Conservation (phyloP, 352 stramenopile genomes). For the Globisporangium emineosum region DNA sequence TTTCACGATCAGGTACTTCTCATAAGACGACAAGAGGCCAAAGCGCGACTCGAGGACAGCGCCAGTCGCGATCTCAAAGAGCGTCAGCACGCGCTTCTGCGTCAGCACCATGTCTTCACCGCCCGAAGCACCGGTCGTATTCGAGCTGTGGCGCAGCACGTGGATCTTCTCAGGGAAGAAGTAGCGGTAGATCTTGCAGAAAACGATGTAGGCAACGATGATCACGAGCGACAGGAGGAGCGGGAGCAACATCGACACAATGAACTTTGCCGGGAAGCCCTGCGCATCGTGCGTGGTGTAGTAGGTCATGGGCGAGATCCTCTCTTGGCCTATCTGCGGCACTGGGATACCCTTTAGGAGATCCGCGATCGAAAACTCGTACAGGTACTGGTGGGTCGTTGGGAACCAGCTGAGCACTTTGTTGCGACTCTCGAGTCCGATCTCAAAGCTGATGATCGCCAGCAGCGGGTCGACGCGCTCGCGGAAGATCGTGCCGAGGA, state of each 20-base stretch:
- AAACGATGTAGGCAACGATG: neutral
- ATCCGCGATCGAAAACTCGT: no score
- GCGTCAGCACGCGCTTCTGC: neutral
- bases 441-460: neutral
- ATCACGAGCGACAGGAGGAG: neutral
- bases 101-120: neutral
- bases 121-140: neutral
- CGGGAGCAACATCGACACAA: neutral
- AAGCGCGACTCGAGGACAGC: neutral
- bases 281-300: neutral
- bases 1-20: no score
- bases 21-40: no score
- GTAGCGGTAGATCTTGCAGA: neutral
- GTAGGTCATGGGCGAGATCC: conserved; percentile 5
- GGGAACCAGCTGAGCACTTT: no score
- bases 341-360: neutral
- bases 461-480: conserved; percentile 4
- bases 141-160: neutral
- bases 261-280: neutral
- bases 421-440: neutral
- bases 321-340: neutral
- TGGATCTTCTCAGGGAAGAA: conserved; percentile 4
- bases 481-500: neutral
- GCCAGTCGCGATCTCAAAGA: conserved; percentile 13
- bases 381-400: no score